Base-by-base conservation (phyloP, 2,329 filamentous ascomycete species). In the Coleophoma eucalyptorum region DNA sequence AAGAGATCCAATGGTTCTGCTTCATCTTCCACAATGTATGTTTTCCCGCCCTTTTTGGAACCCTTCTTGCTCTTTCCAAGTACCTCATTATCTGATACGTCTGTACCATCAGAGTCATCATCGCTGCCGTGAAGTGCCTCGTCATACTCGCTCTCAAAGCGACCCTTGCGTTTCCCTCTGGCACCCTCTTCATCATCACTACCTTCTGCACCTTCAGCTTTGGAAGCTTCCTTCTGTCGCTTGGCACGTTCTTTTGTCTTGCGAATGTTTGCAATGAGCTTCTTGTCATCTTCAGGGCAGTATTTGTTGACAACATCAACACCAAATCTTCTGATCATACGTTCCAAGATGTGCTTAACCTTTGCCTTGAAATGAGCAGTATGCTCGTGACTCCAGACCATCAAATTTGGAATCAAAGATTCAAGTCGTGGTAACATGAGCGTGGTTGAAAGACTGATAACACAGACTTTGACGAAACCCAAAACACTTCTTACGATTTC, bases 301-400 rank as follows among this genome's bases (percentile, higher is more conserved):
- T 89, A 78, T 57, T 82, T 81, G 70, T 94, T 89, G 12, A 99
- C 81, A 31, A 83, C 71, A 2, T 93, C 87, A 43, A 88, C 87
- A 44, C 94, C 92, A 65, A 97, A 97, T 50, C 93, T 84, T 44
- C 93, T 84, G 19, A 97, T 87, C 80, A 97, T 90, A 48, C 94
- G 84, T 72, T 99, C 94, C 15, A 99, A 75, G 56, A 99, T 97
- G 65, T 97, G 92, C 82, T 97, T 97, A 60, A 99, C 92, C 76
- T 97, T 99, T 46, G 89, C 86, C 64, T 93, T 90, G 74, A 99
- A 94, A 67, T 96, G 91, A 12, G 91, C 91, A 74, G 97, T 97
- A 76, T 99, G 95, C 71, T 99, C 94, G 69, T 97, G 90, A 66
- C 89, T 92, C 93, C 94, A 99, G 40, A 92, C 84, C 77, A 97